These are phyloP conservation scores for Choanephora cucurbitarum DNA, from an alignment of 371 early-diverging fungal species.

Conservation along the genomic window DNA sequence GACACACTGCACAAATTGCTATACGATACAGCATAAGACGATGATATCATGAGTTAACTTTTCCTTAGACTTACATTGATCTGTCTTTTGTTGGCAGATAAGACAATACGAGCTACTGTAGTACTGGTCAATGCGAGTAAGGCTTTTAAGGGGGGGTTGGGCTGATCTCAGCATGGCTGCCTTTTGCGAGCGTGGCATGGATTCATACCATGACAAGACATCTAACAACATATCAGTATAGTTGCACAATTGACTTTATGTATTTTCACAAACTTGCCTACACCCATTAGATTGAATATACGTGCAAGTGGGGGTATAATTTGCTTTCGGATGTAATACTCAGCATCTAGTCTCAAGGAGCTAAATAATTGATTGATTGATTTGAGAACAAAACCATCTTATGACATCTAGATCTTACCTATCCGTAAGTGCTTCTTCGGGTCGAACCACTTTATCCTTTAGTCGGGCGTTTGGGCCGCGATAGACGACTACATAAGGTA, in stretches of 20 bases:
- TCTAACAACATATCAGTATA: too few relatives aligned
- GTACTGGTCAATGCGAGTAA: slow-evolving; percentile 43
- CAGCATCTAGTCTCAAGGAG: slow-evolving; percentile 65
- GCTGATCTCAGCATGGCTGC: slow-evolving; percentile 28
- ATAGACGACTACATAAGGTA: slow-evolving; percentile 84
- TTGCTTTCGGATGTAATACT: slow-evolving; percentile 84
- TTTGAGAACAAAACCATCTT: not conserved
- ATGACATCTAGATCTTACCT: slow-evolving; percentile 26
- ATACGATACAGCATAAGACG: not conserved
- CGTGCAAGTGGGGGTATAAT: slow-evolving; percentile 80
- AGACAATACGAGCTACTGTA: slow-evolving; percentile 44
- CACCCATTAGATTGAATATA: slow-evolving; percentile 80
- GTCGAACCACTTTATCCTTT: slow-evolving; percentile 71
- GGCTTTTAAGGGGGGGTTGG: slow-evolving; percentile 10
- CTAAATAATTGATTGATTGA: slow-evolving; percentile 20
- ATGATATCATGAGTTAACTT: not conserved
- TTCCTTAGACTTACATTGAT: slow-evolving; percentile 23
- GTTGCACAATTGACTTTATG: too few relatives aligned
- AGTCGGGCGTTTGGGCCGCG: slow-evolving; percentile 67
- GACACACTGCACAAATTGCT: slow-evolving; percentile 33
- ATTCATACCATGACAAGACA: slow-evolving; percentile 64
- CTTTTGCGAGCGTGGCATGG: slow-evolving; percentile 58
- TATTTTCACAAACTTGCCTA: slow-evolving; percentile 40
- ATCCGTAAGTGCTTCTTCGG: slow-evolving; percentile 62
- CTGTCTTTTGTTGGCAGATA: slow-evolving; percentile 33